These are phyloP conservation scores for Aspergillus pseudotamarii DNA, from an alignment of 2,329 filamentous ascomycete genomes.

Conservation along the genomic window DNA sequence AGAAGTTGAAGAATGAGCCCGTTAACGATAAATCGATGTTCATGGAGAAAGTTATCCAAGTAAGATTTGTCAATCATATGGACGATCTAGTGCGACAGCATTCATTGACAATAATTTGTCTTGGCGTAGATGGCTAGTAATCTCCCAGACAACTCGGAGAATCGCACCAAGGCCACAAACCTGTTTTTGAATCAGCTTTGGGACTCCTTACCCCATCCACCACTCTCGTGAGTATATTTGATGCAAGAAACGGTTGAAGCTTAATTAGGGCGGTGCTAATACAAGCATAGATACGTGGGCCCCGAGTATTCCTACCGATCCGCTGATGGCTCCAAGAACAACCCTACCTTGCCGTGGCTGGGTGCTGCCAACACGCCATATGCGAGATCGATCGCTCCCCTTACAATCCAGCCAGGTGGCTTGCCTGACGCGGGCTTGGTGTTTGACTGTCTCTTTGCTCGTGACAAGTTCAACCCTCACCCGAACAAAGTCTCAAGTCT, in stretches of 20 bases:
- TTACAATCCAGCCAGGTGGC: constrained; percentile 62
- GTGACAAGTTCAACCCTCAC: constrained; percentile 52
- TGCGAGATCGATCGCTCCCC: constrained; percentile 64
- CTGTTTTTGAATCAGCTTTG: constrained; percentile 70
- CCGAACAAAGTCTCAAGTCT: constrained; percentile 74
- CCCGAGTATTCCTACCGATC: constrained; percentile 66
- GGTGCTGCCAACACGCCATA: constrained; percentile 71
- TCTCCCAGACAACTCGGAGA: constrained; percentile 64
- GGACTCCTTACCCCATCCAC: constrained; percentile 72
- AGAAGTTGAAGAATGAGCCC: constrained; percentile 65
- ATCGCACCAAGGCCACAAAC: constrained; percentile 66
- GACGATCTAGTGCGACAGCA: neutral
- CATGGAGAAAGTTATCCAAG: constrained; percentile 71
- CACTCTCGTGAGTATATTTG: constrained; percentile 58
- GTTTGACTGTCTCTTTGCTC: constrained; percentile 48
- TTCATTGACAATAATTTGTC: neutral
- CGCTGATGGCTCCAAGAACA: constrained; percentile 73
- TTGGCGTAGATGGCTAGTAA: constrained; percentile 61
- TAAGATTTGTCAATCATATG: constrained; percentile 24
- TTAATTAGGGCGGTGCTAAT: constrained; percentile 14
- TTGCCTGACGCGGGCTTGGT: constrained; percentile 65
- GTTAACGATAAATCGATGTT: constrained; percentile 76
- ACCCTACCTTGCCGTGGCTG: constrained; percentile 65
- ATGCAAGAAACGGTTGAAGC: neutral
- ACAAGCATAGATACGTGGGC: constrained; percentile 42